Conservation (phyloP, 768 basidiomycete genomes). For the Pleurotus sapidus region DNA sequence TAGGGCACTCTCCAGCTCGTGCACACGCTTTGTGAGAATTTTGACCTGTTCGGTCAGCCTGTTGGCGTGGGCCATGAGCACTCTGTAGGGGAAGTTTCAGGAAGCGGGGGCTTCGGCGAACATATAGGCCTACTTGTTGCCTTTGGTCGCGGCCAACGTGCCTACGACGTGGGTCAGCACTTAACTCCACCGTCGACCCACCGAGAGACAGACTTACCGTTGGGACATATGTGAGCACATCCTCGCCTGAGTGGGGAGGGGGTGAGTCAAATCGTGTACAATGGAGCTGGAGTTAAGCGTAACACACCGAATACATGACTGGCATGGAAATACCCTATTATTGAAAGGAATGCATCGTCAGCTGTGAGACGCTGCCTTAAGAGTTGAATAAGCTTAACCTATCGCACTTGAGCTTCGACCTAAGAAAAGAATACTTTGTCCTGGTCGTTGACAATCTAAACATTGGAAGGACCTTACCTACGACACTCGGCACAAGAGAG, state of each 20-base stretch:
- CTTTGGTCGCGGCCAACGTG: slow-evolving; percentile 50
- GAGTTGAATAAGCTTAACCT: slow-evolving; percentile 22
- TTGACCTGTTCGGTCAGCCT: slow-evolving; percentile 46
- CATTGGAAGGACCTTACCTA: slow-evolving; percentile 26
- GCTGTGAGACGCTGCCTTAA: neutral
- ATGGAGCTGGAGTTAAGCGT: neutral
- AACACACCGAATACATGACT: slow-evolving; percentile 43
- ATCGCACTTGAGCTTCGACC: slow-evolving; percentile 57
- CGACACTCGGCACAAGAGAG: slow-evolving; percentile 54
- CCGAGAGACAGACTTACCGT: slow-evolving; percentile 27
- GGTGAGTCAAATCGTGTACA: neutral
- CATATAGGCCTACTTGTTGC: slow-evolving; percentile 44
- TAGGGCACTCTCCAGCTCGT: slow-evolving; percentile 44
- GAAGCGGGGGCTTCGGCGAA: neutral
- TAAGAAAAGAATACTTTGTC: slow-evolving; percentile 10
- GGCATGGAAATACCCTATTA: slow-evolving; percentile 52
- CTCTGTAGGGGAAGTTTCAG: slow-evolving; percentile 25
- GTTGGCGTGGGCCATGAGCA: slow-evolving; percentile 49
- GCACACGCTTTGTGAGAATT: slow-evolving; percentile 35
- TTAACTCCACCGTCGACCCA: neutral
- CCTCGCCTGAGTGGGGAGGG: slow-evolving; percentile 32
- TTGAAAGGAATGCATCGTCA: neutral
- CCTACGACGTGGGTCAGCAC: slow-evolving; percentile 21
- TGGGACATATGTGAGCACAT: slow-evolving; percentile 50
- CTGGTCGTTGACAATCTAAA: neutral